Base-by-base conservation (phyloP, 768 basidiomycete genomes). In the Lactifluus rugatus region DNA sequence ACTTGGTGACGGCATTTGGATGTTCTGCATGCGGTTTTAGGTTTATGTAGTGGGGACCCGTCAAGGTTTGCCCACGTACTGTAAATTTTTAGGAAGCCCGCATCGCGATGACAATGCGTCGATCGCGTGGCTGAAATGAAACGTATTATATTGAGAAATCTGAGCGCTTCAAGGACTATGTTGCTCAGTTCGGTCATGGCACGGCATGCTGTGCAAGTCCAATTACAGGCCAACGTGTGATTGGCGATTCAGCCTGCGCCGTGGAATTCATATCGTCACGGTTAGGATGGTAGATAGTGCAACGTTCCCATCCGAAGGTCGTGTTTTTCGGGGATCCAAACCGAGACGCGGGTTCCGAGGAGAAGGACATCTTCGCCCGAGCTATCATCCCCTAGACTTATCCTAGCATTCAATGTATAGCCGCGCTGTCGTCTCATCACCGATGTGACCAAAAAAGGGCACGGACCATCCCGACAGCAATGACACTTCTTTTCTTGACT, bases 281-380 rank as follows among this genome's bases (percentile, higher is more conserved):
- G 9, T 31, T 9, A 31, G 34, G 2, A 34, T 10, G 8, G 34
- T 34, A 34, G 10, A 13, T 10, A 11, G 34, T 34, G 34, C 9
- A 34, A 34, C 34, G 34, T 34, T 10, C 34, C 8, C 34, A 34
- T 34, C 34, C 13, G 34, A 13, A 34, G 13, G 9, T 11, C 13
- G 34, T 11, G n/a, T 34, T 34, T 34, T 13, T 34, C 34, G 11
- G 11, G 17, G 28, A 19, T 25, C 26, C 39, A 42, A 5, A 17
- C 14, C 36, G 21, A 48, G 9, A 48, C 48, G 26, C 21, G 55
- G 28, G 41, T n/a, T 54, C 57, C 57, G 57, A 58, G 52, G 57
- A 54, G 39, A 45, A 48, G 52, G 57, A 6, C 39, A 58, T 54
- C 19, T 3, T 41, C 42, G 41, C 23, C 57, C 52, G 52, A 1